Conservation (phyloP, 1,139 yeast genomes). For the Scheffersomyces titani region DNA sequence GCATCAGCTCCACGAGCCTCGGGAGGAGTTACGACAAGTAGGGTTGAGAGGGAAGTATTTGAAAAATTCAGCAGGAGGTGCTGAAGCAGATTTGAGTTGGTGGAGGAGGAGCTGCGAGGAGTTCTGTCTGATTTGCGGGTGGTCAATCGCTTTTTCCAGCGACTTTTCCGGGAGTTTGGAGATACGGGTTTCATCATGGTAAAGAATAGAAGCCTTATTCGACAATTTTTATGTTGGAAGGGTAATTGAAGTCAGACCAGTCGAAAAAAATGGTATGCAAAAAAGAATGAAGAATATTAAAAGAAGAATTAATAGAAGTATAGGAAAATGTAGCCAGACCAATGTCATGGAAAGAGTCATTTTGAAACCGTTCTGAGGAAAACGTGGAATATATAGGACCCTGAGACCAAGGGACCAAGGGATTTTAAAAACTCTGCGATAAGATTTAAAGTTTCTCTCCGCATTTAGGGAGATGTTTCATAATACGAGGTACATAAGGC, state of each 20-base stretch:
- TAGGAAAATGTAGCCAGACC: neutral
- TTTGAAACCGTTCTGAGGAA: neutral
- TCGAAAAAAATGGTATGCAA: neutral
- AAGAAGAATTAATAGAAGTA: neutral
- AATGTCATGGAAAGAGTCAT: neutral
- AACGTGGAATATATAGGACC: neutral
- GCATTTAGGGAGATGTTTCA: neutral
- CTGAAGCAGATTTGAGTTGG: neutral
- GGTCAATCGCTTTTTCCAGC: neutral
- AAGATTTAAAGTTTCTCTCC: neutral
- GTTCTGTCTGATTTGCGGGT: neutral
- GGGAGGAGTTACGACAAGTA: neutral
- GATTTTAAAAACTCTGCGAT: neutral
- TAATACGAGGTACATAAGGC: neutral
- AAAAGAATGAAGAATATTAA: neutral
- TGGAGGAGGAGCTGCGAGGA: neutral
- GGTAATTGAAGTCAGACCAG: neutral
- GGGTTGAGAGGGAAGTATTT: neutral
- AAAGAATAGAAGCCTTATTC: neutral
- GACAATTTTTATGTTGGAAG: neutral
- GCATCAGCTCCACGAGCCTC: neutral
- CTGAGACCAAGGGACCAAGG: neutral
- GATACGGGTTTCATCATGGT: neutral
- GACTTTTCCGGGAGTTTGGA: neutral
- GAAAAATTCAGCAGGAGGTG: neutral